A percentile compares a stretch with the other conserved stretches of the same genome.
phyloP scores from a whole-genome alignment of 129 eudicot species.

The Flaveria trinervia region DNA sequence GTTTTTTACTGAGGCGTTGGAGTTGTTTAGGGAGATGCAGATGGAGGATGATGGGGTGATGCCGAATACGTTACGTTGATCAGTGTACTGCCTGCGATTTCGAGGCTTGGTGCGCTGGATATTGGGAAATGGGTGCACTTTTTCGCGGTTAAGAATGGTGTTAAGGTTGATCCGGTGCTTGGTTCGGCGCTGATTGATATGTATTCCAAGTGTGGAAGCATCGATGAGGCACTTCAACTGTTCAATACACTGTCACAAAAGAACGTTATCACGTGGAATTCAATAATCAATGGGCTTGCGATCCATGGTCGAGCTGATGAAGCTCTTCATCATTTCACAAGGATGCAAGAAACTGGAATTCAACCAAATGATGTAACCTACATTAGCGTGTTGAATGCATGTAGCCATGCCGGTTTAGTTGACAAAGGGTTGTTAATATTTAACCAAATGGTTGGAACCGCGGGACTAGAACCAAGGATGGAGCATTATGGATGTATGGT shows the following conservation, averaged over 20 bases:
- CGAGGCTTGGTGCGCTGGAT: conserved; percentile 53
- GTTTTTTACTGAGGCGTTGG: conserved; percentile 38
- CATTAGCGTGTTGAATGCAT: conserved; percentile 49
- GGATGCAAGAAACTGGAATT: conserved; percentile 40
- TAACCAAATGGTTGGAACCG: conserved; percentile 41
- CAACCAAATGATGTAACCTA: conserved; percentile 49
- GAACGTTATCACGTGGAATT: conserved; percentile 59
- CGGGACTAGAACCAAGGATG: conserved; percentile 45
- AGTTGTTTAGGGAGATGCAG: conserved; percentile 52
- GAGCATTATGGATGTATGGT: conserved; percentile 68
- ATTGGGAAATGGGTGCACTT: conserved; percentile 56
- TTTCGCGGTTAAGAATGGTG: conserved; percentile 37
- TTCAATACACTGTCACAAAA: conserved; percentile 41
- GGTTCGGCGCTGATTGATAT: conserved; percentile 63
- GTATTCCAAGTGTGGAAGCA: conserved; percentile 63
- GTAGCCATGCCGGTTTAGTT: conserved; percentile 59
- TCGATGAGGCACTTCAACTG: conserved; percentile 50
- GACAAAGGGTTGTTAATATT: conserved; percentile 49
- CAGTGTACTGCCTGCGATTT: conserved; percentile 42
- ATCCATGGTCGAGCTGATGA: conserved; percentile 49
- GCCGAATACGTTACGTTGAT: conserved; percentile 51
- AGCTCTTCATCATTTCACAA: conserved; percentile 38
- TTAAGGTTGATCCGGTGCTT: conserved; percentile 41
- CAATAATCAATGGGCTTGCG: conserved; percentile 54
- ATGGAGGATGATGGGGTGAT: conserved; percentile 19